Conservation (phyloP, 2,329 filamentous ascomycete species). For the Calonectria montana region DNA sequence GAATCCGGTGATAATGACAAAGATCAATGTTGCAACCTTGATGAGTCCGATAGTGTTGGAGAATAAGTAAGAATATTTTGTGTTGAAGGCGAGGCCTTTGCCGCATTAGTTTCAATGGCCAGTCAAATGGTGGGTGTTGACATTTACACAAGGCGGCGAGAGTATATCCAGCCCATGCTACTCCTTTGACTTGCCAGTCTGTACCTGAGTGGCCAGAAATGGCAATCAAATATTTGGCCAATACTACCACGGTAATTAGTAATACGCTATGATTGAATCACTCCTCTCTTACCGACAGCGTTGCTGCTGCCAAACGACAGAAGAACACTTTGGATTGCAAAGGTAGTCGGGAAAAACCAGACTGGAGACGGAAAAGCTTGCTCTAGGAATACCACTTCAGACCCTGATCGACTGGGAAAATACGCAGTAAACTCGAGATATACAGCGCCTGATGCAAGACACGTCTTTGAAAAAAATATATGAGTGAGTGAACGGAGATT, state of each 20-base stretch:
- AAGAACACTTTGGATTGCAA: conserved; percentile 13
- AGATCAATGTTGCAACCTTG: background rate
- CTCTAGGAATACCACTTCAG: conserved; percentile 15
- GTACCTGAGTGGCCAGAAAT: conserved; percentile 9
- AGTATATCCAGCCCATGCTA: conserved; percentile 8
- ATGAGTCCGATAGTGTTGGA: background rate
- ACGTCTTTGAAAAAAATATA: background rate
- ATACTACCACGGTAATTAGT: background rate
- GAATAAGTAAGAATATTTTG: background rate
- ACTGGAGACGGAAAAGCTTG: conserved; percentile 9
- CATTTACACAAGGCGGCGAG: conserved; percentile 1
- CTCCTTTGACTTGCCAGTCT: conserved; percentile 10
- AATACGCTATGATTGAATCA: background rate
- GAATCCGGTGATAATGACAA: background rate
- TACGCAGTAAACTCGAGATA: conserved; percentile 16
- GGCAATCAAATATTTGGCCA: conserved; percentile 9
- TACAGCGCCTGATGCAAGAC: conserved; percentile 6
- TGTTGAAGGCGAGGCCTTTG: background rate
- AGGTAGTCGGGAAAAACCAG: conserved; percentile 14
- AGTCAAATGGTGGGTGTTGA: background rate
- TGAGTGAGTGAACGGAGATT: background rate
- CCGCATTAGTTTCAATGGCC: background rate
- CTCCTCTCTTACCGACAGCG: background rate
- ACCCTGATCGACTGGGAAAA: conserved; percentile 14
- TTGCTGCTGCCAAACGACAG: conserved; percentile 13